phyloP scores from a whole-genome alignment of 2,329 filamentous ascomycete genomes.

The Corynespora cassiicola region DNA sequence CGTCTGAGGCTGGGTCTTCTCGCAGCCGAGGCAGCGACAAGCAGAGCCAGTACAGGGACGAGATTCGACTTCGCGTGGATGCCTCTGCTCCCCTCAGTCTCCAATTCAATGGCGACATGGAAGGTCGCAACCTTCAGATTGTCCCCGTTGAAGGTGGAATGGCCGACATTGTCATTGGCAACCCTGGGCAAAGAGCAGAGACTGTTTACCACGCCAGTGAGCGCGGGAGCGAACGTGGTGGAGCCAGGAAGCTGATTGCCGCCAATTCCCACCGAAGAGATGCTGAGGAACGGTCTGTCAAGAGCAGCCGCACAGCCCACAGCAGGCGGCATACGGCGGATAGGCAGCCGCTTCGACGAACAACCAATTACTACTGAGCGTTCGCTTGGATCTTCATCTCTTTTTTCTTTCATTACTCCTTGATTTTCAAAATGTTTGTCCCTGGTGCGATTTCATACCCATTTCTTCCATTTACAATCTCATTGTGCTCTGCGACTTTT shows the following conservation, averaged over 20 bases:
- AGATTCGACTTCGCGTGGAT: slow-evolving; percentile 44
- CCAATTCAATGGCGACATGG: slow-evolving; percentile 45
- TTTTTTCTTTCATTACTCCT: slow-evolving; percentile 10
- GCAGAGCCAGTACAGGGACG: slow-evolving; percentile 37
- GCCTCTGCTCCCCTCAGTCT: slow-evolving; percentile 39
- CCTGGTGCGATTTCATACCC: slow-evolving; percentile 14
- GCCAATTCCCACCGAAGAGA: slow-evolving; percentile 29
- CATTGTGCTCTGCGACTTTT: slow-evolving; percentile 13
- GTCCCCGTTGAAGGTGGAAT: slow-evolving; percentile 41
- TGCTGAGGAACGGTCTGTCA: slow-evolving; percentile 35
- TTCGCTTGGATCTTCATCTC: slow-evolving; percentile 2
- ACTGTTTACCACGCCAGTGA: no score
- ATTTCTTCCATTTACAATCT: slow-evolving; percentile 9
- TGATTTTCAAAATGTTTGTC: no score
- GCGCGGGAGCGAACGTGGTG: no score
- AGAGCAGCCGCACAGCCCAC: slow-evolving; percentile 33
- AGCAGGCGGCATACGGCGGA: slow-evolving; percentile 32
- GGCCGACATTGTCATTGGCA: slow-evolving; percentile 45
- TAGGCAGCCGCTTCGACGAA: slow-evolving; percentile 28
- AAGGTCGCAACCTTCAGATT: slow-evolving; percentile 43
- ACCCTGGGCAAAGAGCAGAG: no score
- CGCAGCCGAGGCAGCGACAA: slow-evolving; percentile 33
- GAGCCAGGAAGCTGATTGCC: slow-evolving; percentile 23
- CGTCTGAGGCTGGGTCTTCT: slow-evolving; percentile 36
- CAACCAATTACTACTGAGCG: slow-evolving; percentile 25